phyloP scores from a whole-genome alignment of 805 yeast species.

The Yamadazyma philogaea region DNA sequence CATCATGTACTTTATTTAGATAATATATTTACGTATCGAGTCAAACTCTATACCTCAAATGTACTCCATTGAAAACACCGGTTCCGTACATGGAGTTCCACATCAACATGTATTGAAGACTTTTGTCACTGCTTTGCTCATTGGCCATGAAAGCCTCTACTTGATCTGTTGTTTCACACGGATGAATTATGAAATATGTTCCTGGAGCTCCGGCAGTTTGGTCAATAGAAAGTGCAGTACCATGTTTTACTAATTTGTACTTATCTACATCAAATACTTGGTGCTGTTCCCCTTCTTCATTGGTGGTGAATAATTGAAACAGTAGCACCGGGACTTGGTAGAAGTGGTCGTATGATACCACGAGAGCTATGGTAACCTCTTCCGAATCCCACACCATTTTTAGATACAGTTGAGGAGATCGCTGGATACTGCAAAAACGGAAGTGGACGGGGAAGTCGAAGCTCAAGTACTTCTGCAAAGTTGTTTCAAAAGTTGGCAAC shows the following conservation, averaged over 20 bases:
- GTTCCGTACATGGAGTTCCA: constrained; percentile 15
- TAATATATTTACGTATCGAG: neutral
- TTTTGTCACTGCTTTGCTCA: neutral
- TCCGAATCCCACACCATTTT: constrained; percentile 1
- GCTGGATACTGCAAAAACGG: neutral
- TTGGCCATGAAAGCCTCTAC: constrained; percentile 15
- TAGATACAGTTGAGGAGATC: neutral
- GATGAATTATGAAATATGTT: constrained; percentile 27
- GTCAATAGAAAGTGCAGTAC: constrained; percentile 6
- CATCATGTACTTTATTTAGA: constrained; percentile 9
- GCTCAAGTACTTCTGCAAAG: neutral
- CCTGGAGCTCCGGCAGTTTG: constrained; percentile 15
- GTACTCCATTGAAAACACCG: constrained; percentile 9
- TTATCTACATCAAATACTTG: constrained; percentile 1
- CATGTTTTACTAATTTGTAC: constrained; percentile 3
- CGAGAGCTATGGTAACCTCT: neutral
- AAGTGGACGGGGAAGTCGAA: neutral
- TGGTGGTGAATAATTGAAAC: constrained; percentile 17
- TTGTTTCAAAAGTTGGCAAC: neutral
- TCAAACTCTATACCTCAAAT: constrained; percentile 3
- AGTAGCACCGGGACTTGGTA: constrained; percentile 31
- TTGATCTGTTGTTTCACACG: constrained; percentile 26
- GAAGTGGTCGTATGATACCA: constrained; percentile 22
- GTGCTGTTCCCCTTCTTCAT: neutral
- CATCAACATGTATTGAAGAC: constrained; percentile 16